phyloP scores from a whole-genome alignment of 108 stramenopile genomes.

The Nitzschia sp. region DNA sequence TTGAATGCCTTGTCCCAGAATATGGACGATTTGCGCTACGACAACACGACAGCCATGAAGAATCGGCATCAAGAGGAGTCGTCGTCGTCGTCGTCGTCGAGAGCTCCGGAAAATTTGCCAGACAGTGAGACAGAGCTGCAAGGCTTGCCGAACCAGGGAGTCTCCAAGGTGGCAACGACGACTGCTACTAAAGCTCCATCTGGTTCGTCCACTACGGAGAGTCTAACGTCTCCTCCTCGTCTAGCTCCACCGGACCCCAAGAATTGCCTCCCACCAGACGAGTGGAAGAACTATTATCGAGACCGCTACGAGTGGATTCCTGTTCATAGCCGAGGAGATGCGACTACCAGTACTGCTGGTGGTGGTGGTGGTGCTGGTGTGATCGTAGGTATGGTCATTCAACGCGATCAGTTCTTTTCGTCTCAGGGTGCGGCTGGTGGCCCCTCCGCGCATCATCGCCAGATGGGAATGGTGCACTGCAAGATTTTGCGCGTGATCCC shows the following conservation, averaged over 20 bases:
- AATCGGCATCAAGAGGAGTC: not conserved
- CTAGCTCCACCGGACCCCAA: not conserved
- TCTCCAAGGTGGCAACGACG: not conserved
- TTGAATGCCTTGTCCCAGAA: slow-evolving; percentile 31
- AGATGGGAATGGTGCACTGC: not conserved
- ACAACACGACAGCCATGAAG: not conserved
- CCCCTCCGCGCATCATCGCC: not conserved
- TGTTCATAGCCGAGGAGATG: not conserved
- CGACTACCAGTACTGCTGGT: no score
- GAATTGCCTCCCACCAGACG: not conserved
- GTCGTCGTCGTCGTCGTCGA: not conserved
- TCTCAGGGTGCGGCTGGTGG: not conserved
- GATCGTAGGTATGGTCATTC: slow-evolving; percentile 10
- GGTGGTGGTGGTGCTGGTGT: no score
- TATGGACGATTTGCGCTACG: slow-evolving; percentile 28
- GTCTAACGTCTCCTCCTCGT: no score
- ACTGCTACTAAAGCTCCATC: not conserved
- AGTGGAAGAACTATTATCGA: not conserved
- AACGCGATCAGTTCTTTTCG: slow-evolving; percentile 7
- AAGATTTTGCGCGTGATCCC: slow-evolving; percentile 5
- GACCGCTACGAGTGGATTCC: not conserved
- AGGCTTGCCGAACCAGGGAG: no score
- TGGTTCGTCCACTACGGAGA: not conserved
- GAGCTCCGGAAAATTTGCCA: no score
- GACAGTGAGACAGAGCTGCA: not conserved